Evolutionary conservation across 1,139 yeast genomes (phyloP).

Genomic region (Candida sp.): DNA sequence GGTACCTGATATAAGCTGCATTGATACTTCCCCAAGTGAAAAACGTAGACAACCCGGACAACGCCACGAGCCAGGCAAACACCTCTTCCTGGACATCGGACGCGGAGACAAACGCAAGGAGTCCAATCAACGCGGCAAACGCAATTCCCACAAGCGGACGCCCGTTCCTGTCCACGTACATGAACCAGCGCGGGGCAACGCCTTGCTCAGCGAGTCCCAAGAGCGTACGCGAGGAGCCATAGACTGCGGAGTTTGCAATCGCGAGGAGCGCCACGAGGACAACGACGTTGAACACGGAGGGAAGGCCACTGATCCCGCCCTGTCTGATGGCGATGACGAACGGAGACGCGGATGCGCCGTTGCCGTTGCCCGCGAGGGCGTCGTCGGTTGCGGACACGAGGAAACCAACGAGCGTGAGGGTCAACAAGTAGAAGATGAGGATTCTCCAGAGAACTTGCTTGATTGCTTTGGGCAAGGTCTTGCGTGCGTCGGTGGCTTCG

Average conservation of each 20-base stretch:
- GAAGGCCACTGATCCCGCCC: constrained; percentile 45
- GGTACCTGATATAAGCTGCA: constrained; percentile 41
- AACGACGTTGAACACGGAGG: constrained; percentile 47
- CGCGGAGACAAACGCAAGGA: constrained; percentile 46
- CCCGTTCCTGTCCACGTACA: constrained; percentile 44
- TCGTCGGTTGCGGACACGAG: constrained; percentile 38
- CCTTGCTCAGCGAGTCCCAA: constrained; percentile 46
- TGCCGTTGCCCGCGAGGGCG: constrained; percentile 33
- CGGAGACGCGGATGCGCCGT: constrained; percentile 41
- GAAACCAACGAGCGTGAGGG: constrained; percentile 45
- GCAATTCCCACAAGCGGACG: constrained; percentile 46
- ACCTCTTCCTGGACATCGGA: constrained; percentile 39
- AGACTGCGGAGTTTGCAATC: constrained; percentile 51
- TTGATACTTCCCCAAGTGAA: constrained; percentile 49
- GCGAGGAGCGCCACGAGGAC: constrained; percentile 45
- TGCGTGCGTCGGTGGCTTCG: constrained; percentile 42
- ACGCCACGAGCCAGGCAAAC: constrained; percentile 45
- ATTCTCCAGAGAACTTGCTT: constrained; percentile 50
- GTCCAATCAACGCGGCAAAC: constrained; percentile 38
- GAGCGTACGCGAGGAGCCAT: constrained; percentile 48
- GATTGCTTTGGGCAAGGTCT: constrained; percentile 44
- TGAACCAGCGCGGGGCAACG: constrained; percentile 38
- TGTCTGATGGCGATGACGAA: constrained; percentile 48
- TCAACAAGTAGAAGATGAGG: constrained; percentile 42
- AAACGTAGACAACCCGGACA: constrained; percentile 45